These are phyloP conservation scores for Apiotrichum veenhuisii DNA, from an alignment of 1,284 basidiomycete genomes.

Conservation along the genomic window DNA sequence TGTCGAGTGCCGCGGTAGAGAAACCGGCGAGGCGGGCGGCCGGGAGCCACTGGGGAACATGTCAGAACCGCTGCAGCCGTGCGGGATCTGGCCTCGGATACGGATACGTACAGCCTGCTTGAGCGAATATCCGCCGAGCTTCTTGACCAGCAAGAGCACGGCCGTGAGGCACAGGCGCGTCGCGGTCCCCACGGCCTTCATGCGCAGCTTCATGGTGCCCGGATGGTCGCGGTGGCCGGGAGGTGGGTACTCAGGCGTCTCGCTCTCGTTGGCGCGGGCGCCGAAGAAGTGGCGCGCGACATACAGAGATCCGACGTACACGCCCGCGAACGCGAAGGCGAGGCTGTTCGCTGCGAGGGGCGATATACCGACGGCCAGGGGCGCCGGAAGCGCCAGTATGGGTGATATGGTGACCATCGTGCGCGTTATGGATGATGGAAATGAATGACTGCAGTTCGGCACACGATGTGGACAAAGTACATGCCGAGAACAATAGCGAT, in stretches of 20 bases:
- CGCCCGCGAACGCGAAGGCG: constrained; percentile 45
- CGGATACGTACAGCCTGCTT: constrained; percentile 6
- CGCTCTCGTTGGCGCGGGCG: neutral
- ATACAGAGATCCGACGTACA: constrained; percentile 54
- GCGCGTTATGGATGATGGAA: neutral
- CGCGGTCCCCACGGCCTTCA: constrained; percentile 41
- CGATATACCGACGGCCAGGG: constrained; percentile 25
- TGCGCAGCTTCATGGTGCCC: constrained; percentile 40
- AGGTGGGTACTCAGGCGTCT: neutral
- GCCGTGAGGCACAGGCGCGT: constrained; percentile 35
- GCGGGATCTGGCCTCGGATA: too few relatives aligned
- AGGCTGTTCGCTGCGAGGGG: constrained; percentile 32
- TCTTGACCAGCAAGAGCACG: constrained; percentile 31
- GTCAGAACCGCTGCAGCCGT: too few relatives aligned
- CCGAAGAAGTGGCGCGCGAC: constrained; percentile 37
- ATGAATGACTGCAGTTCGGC: neutral
- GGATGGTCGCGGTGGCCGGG: constrained; percentile 47
- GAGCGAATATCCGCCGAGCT: constrained; percentile 13
- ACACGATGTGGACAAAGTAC: neutral
- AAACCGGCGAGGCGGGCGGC: constrained; percentile 37
- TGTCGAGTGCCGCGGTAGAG: constrained; percentile 15
- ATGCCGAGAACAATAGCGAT: neutral
- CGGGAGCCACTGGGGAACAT: constrained; percentile 9
- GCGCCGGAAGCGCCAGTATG: constrained; percentile 23
- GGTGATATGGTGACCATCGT: constrained; percentile 9